Conservation (phyloP, 768 basidiomycete genomes). For the Paxillus rubicundulus region DNA sequence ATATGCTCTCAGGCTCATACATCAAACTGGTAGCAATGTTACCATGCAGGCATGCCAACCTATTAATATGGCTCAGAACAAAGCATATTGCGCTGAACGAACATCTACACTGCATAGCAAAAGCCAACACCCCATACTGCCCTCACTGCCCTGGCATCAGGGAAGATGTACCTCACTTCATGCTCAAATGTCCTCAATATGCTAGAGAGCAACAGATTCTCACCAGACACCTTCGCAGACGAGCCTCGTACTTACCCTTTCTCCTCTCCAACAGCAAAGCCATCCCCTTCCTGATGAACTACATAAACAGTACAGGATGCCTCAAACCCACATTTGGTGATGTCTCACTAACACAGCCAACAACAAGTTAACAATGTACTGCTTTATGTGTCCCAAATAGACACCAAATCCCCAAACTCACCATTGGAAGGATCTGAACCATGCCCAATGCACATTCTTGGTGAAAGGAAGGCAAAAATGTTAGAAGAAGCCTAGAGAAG, state of each 20-base stretch:
- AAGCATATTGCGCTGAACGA: constrained; percentile 32
- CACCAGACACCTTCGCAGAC: neutral
- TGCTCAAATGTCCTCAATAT: constrained; percentile 12
- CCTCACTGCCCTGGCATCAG: constrained; percentile 9
- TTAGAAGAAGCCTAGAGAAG: too few relatives aligned
- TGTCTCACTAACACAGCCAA: neutral
- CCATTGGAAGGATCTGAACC: neutral
- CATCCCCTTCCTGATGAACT: neutral
- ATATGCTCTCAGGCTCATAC: neutral
- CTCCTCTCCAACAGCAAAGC: neutral
- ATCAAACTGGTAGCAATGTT: neutral
- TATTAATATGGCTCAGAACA: constrained; percentile 33
- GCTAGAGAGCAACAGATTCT: neutral
- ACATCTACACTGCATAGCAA: constrained; percentile 25
- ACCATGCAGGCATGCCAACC: constrained; percentile 10
- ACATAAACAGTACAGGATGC: constrained; percentile 3
- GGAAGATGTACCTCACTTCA: constrained; percentile 17
- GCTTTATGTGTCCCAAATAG: too few relatives aligned
- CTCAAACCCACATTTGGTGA: constrained; percentile 2
- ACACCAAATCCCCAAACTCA: neutral
- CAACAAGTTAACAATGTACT: too few relatives aligned
- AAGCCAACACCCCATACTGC: constrained; percentile 14
- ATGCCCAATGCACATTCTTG: too few relatives aligned
- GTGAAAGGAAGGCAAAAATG: too few relatives aligned
- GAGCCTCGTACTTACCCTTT: too few relatives aligned